These are phyloP conservation scores for Catenaria anguillulae DNA, from an alignment of 371 early-diverging fungal genomes.

Conservation along the genomic window DNA sequence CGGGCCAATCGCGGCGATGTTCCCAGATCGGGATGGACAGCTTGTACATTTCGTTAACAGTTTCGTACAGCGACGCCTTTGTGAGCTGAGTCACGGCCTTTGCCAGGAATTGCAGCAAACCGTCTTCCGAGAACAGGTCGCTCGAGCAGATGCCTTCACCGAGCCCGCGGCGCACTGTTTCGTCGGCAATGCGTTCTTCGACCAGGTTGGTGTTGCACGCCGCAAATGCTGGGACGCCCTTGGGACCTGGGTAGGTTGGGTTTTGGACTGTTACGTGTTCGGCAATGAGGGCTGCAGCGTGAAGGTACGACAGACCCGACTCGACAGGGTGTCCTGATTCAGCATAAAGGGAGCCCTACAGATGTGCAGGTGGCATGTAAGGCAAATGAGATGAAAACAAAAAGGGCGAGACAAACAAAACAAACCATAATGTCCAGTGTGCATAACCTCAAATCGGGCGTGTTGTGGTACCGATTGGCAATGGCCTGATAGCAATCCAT, in stretches of 20 bases:
- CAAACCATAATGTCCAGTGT: constrained; percentile 8
- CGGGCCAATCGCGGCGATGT: neutral
- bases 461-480: constrained; percentile 12
- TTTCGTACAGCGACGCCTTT: constrained; percentile 12
- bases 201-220: constrained; percentile 6
- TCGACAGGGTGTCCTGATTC: constrained; percentile 1
- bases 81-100: neutral
- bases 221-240: constrained; percentile 2
- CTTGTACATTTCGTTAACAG: constrained; percentile 10
- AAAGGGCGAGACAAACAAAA: neutral
- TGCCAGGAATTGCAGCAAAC: neutral
- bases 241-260: neutral
- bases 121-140: neutral
- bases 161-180: neutral
- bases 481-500: constrained; percentile 4
- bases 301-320: constrained; percentile 7
- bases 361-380: too few relatives aligned
- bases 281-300: constrained; percentile 10
- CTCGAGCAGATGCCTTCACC: constrained; percentile 1
- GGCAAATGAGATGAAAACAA: too few relatives aligned
- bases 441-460: constrained; percentile 12
- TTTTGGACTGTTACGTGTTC: constrained; percentile 5
- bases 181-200: neutral
- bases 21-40: constrained; percentile 10
- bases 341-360: neutral